A percentile compares a stretch with the other conserved stretches of the same genome.
Evolutionary conservation across 495 filamentous ascomycete species (phyloP).

Genomic region (Hypoxylon perforatum): DNA sequence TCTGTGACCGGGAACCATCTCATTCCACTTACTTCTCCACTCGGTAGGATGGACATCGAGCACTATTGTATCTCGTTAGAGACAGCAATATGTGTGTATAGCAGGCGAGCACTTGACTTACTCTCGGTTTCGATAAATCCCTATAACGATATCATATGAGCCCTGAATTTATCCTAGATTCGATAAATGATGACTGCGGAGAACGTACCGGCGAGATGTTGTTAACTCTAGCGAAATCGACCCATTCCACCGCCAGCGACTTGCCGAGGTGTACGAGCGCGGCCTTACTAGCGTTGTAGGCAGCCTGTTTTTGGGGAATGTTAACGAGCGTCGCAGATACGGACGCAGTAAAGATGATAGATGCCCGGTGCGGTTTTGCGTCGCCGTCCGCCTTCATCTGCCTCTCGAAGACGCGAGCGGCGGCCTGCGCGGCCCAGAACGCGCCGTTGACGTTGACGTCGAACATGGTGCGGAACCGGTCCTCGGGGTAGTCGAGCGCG

Average conservation of each 20-base stretch:
- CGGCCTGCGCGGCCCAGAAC: constrained; percentile 76
- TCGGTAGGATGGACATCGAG: constrained; percentile 37
- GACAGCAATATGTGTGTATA: background rate
- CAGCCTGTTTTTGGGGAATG: constrained; percentile 70
- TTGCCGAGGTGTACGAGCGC: constrained; percentile 70
- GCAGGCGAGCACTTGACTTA: constrained; percentile 17
- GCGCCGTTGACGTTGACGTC: constrained; percentile 78
- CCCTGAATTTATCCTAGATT: background rate
- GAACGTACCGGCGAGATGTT: constrained; percentile 68
- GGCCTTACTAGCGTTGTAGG: constrained; percentile 72
- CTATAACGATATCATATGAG: constrained; percentile 14
- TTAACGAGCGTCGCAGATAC: constrained; percentile 74
- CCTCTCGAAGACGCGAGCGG: constrained; percentile 76
- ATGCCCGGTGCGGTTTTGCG: constrained; percentile 68
- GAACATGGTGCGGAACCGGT: constrained; percentile 75
- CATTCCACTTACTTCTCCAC: constrained; percentile 39
- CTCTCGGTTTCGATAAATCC: constrained; percentile 45
- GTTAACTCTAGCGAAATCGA: constrained; percentile 67
- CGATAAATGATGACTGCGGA: background rate
- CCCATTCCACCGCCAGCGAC: constrained; percentile 64
- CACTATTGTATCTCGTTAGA: constrained; percentile 32
- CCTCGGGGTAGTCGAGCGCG: constrained; percentile 71
- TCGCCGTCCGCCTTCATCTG: constrained; percentile 53
- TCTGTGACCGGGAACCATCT: constrained; percentile 40
- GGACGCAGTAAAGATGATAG: constrained; percentile 65